Evolutionary conservation across 2,329 filamentous ascomycete genomes (phyloP), one percentile per base, ranked within the genome.

Genomic region (Cladophialophora immunda): DNA sequence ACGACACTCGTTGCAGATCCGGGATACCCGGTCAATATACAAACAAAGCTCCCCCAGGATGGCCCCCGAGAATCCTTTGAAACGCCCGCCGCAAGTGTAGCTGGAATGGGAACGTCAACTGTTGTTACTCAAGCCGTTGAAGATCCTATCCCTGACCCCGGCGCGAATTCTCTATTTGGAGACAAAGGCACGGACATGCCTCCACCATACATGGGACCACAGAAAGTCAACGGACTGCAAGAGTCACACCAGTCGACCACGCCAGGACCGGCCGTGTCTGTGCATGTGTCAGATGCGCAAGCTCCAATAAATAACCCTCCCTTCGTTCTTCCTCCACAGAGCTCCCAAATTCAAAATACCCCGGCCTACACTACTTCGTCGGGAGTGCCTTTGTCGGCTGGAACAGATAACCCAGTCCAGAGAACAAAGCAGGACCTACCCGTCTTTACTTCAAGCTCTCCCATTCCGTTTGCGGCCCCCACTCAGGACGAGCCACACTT

Each of bases 401-500:
- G 45, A 53, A 29, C 50, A 2, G 60, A 30, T 29, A 65, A 67
- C 19, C 62, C 64, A 4, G 29, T 47, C 2, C 38, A 76, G 13
- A 73, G 74, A 56, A 79, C 78, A 52, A 80, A 77, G 66, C 75
- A 79, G 19, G 80, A 81, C 25, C 74, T 86, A 30, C 84, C 85
- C 1, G 76, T 83, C 0, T 85, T 86, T 66, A 82, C 81, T 19
- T 78, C 84, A 0, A 81, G 72, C 47, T 78, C 79, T 3, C 74
- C 76, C 3, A 83, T 83, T 65, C 79, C 78, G 5, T 83, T 83
- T 74, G 77, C 77, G 7, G 41, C 38, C 29, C 57, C 64, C 36
- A 15, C 27, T 3, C 38, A 50, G 36, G 47, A 27, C 29, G 27
- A 32, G 47, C 15, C 62, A 58, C 54, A 59, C 34, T 15, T 6